Base-by-base conservation (phyloP, 192 early-diverging fungal genomes). In the Backusella sp. region DNA sequence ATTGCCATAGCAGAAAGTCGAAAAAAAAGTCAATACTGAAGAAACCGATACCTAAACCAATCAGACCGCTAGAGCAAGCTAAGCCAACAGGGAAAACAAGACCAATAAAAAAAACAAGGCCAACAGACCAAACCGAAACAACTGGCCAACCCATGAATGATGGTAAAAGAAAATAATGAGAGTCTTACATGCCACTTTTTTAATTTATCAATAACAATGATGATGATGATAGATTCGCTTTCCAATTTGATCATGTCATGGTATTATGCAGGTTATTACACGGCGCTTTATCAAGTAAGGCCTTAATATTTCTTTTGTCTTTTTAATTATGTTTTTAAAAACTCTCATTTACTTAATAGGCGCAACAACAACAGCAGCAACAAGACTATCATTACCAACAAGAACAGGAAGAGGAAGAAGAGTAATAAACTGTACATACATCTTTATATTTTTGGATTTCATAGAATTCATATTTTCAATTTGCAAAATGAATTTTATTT, bases 241-340 rank as follows among this genome's bases (percentile, higher is more conserved):
- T 69, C 75, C 32, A 49, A 68, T 69, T 28, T 76, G 32, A 53
- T 76, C n/a, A 76, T 76, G 75, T 68, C 75, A 0, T 76, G 75
- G 75, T 76, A 76, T 70, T 76, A 76, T 26, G 44, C 44, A 30
- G 75, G 75, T 37, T 76, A 76, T 39, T 76, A 76, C 67, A 76
- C 75, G 0, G 75, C 49, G 6, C 66, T 76, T 59, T 76, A 76
- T 39, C 75, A 76, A 39, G 75, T 76, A 76, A 62, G 8, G 5
- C 37, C 5, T 4, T 49, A 5, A 49, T 49, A 28, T 4, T 21
- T 28, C n/a, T 62, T 62, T 62, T 12, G 14, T 17, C 42, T 26
- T 28, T 12, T 0, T 26, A 49, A 1, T 26, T 62, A 26, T 62
- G 4, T 44, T 17, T 44, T 44, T 59, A 26, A 14, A 2, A 14